These are phyloP conservation scores for Paraleonurus japonicus DNA, from an alignment of 257 asterid species.

Conservation along the genomic window DNA sequence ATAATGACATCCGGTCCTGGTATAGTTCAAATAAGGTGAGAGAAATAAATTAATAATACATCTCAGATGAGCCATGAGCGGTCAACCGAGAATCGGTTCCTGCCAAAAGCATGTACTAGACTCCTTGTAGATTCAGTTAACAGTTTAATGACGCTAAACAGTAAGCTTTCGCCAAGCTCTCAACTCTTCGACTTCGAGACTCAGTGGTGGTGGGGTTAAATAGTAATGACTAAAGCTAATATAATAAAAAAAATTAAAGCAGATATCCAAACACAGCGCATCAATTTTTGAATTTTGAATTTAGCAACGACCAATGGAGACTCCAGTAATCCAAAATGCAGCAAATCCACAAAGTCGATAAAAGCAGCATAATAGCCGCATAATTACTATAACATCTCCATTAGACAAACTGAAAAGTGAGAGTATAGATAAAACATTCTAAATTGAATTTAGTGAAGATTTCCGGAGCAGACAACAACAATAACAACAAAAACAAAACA, in stretches of 20 bases:
- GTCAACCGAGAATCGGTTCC: neutral
- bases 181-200: neutral
- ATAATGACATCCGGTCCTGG: neutral
- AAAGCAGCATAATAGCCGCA: neutral
- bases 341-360: conserved; percentile 9
- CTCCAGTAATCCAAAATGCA: conserved; percentile 13
- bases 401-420: neutral
- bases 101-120: neutral
- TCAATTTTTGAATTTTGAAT: conserved; percentile 33
- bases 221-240: neutral
- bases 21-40: neutral
- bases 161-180: neutral
- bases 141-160: neutral
- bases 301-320: neutral
- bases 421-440: neutral
- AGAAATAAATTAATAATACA: neutral
- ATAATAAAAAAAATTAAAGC: neutral
- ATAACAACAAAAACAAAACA: too few species aligned
- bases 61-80: neutral
- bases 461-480: too few species aligned
- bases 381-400: neutral
- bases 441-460: conserved; percentile 12
- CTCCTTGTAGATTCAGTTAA: neutral
- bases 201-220: conserved; percentile 7
- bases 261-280: neutral